These are phyloP conservation scores for Botrytis fragariae DNA, from an alignment of 2,329 filamentous ascomycete species.

Conservation along the genomic window DNA sequence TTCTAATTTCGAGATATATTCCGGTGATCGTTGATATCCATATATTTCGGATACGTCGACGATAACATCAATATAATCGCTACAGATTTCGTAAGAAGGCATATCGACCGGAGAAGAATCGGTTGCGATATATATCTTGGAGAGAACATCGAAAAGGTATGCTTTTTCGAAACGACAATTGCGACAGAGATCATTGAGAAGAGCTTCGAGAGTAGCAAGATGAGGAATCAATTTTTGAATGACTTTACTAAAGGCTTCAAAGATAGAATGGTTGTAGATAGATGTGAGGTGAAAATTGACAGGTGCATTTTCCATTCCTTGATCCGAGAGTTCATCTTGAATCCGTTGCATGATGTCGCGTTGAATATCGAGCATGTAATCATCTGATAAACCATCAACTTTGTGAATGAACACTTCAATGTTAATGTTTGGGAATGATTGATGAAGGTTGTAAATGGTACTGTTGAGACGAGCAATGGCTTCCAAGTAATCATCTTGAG, in stretches of 20 bases:
- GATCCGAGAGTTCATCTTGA: constrained; percentile 90
- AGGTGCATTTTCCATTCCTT: constrained; percentile 88
- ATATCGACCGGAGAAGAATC: constrained; percentile 92
- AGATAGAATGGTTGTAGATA: constrained; percentile 98
- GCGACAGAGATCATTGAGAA: constrained; percentile 90
- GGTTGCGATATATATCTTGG: constrained; percentile 98
- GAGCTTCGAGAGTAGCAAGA: constrained; percentile 84
- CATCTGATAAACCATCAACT: constrained; percentile 93
- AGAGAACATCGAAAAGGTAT: constrained; percentile 95
- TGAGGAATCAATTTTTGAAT: constrained; percentile 97
- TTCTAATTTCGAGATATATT: constrained; percentile 56
- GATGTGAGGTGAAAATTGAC: constrained; percentile 95
- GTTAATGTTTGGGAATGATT: constrained; percentile 88
- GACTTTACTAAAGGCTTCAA: constrained; percentile 97
- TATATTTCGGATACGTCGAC: constrained; percentile 97
- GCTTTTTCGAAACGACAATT: constrained; percentile 97
- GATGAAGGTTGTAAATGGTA: constrained; percentile 85
- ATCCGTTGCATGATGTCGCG: constrained; percentile 95
- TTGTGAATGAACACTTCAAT: constrained; percentile 99
- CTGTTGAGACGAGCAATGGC: constrained; percentile 82
- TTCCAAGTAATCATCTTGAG: constrained; percentile 95
- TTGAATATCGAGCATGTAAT: constrained; percentile 94
- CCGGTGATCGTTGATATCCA: constrained; percentile 64
- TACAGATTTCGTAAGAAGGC: constrained; percentile 96
- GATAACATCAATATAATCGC: constrained; percentile 97